Conservation (phyloP, 116 monocot species). For the Papilionanthe hybrid region DNA sequence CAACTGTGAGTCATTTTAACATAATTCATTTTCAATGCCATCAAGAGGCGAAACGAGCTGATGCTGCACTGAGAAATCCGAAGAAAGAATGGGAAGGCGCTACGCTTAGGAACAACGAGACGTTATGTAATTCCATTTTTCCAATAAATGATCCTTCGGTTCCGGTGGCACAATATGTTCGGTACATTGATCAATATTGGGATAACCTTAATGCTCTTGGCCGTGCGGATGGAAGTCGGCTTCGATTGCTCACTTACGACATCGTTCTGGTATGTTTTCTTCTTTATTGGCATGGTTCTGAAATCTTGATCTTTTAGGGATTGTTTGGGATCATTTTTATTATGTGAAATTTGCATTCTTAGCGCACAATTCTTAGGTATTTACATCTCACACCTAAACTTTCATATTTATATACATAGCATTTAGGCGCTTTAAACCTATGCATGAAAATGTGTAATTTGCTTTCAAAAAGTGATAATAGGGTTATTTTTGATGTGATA, state of each 20-base stretch:
- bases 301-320: background rate
- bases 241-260: constrained; percentile 84
- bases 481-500: too few species aligned
- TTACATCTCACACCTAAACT: too few species aligned
- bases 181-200: constrained; percentile 89
- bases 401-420: too few species aligned
- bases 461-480: too few species aligned
- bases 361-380: too few species aligned
- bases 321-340: too few species aligned
- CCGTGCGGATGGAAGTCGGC: constrained; percentile 84
- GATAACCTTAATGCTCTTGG: constrained; percentile 88
- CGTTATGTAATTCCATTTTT: constrained; percentile 90
- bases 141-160: constrained; percentile 79
- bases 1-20: constrained; percentile 95
- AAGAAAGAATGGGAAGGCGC: constrained; percentile 99
- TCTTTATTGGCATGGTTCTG: background rate
- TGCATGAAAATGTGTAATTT: too few species aligned
- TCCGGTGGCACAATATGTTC: constrained; percentile 66
- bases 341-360: too few species aligned
- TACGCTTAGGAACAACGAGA: constrained; percentile 89
- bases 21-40: constrained; percentile 98
- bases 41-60: constrained; percentile 93
- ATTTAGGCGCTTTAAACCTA: too few species aligned
- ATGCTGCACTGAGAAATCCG: constrained; percentile 80
- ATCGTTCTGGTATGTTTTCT: constrained; percentile 76